These are phyloP conservation scores for Eudorina sp. DNA, from an alignment of 139 green algal genomes.

Conservation along the genomic window DNA sequence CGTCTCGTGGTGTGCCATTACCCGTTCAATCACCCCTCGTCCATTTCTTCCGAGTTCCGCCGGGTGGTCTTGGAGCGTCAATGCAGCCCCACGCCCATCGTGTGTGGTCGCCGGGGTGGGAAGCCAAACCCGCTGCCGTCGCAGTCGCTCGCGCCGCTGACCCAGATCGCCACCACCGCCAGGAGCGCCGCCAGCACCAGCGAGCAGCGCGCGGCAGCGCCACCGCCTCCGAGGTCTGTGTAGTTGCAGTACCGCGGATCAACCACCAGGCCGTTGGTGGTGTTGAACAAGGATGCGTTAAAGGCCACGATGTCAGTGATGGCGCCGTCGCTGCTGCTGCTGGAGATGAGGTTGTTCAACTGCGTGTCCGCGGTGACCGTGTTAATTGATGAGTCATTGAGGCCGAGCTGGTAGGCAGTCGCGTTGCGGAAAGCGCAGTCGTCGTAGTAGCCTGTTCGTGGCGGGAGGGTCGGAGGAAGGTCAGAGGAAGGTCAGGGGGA, in stretches of 20 bases:
- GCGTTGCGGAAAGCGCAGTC: conserved; percentile 35
- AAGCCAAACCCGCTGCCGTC: too few relatives aligned
- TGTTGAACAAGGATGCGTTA: conserved; percentile 14
- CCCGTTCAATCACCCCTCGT: too few relatives aligned
- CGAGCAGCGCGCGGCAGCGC: not conserved
- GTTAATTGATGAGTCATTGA: not conserved
- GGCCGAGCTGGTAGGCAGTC: not conserved
- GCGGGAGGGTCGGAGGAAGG: not conserved
- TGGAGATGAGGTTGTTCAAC: too few relatives aligned
- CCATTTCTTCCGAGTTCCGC: too few relatives aligned
- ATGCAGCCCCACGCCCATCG: too few relatives aligned
- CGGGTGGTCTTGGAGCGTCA: too few relatives aligned
- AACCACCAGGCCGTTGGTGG: conserved; percentile 19
- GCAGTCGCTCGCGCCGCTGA: too few relatives aligned
- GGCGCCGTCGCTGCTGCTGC: too few relatives aligned
- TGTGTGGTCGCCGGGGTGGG: too few relatives aligned
- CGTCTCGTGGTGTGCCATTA: too few relatives aligned
- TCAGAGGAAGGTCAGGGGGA: not conserved
- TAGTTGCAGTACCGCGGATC: conserved; percentile 26
- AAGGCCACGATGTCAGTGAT: not conserved
- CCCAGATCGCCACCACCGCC: not conserved
- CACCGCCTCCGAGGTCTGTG: not conserved
- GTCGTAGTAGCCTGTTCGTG: not conserved
- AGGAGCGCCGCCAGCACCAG: not conserved
- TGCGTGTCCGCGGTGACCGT: too few relatives aligned